A percentile compares a stretch with the other conserved stretches of the same genome.
Conservation (phyloP, 202 grass and related monocot genomes). For the Elaeis oleifera region DNA sequence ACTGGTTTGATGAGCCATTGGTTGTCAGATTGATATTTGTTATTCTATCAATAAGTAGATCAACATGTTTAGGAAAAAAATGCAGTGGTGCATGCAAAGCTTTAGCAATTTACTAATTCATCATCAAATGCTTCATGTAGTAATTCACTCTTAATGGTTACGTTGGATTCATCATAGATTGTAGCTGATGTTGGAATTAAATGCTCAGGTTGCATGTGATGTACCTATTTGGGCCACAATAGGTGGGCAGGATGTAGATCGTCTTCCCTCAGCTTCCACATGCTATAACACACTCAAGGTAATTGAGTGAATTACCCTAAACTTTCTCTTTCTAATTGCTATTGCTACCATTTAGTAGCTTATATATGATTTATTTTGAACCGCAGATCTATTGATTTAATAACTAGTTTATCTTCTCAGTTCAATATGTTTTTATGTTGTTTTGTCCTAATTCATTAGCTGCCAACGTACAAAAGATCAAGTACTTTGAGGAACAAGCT, state of each 20-base stretch:
- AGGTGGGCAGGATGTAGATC: slow-evolving; percentile 92
- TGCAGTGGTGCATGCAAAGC: too few relatives aligned
- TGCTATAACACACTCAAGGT: slow-evolving; percentile 98
- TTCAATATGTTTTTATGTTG: neutral
- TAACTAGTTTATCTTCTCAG: slow-evolving; percentile 6
- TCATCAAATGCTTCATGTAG: too few relatives aligned
- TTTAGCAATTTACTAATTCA: too few relatives aligned
- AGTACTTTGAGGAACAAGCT: slow-evolving; percentile 93
- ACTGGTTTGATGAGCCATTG: too few relatives aligned
- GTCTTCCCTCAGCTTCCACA: slow-evolving; percentile 90
- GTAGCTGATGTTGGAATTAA: slow-evolving; percentile 1
- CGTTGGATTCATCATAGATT: neutral
- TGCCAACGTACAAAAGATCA: slow-evolving; percentile 86
- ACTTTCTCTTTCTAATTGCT: neutral
- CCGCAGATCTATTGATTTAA: too few relatives aligned
- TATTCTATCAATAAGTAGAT: too few relatives aligned
- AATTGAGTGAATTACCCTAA: neutral
- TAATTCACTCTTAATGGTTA: neutral
- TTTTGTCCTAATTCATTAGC: slow-evolving; percentile 30
- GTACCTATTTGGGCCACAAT: slow-evolving; percentile 82
- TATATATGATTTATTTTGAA: too few relatives aligned
- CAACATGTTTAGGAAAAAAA: too few relatives aligned
- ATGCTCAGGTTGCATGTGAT: slow-evolving; percentile 72
- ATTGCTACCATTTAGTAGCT: too few relatives aligned
- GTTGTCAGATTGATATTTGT: too few relatives aligned